Conservation (phyloP, 306 rosid species). For the Sophora flavescens region DNA sequence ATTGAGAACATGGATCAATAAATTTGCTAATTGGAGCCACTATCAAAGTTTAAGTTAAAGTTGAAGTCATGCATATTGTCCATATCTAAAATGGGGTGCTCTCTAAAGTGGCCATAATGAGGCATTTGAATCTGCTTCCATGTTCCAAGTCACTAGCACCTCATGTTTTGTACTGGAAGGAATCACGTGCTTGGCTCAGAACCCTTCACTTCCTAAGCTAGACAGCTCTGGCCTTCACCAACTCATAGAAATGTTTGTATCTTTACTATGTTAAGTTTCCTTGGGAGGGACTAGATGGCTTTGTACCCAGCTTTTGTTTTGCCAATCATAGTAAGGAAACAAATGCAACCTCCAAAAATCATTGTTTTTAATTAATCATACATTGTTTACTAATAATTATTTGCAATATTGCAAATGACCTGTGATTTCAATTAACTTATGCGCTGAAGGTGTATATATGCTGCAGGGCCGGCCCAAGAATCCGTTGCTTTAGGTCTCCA, state of each 20-base stretch:
- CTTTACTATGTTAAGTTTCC: constrained; percentile 36
- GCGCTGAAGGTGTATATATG: not conserved
- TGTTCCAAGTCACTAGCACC: constrained; percentile 34
- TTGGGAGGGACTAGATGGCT: constrained; percentile 17
- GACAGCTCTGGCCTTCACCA: constrained; percentile 42
- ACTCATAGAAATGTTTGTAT: constrained; percentile 39
- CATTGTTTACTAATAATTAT: not conserved
- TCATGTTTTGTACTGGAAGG: constrained; percentile 41
- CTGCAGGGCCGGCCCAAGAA: no score
- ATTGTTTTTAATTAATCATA: not conserved
- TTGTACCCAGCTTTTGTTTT: constrained; percentile 40
- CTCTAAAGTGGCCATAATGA: constrained; percentile 43
- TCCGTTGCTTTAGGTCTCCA: no score
- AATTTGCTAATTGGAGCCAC: constrained; percentile 29
- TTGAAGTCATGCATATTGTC: constrained; percentile 14
- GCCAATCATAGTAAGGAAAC: constrained; percentile 28
- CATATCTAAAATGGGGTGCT: constrained; percentile 39
- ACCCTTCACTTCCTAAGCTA: constrained; percentile 47
- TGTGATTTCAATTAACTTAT: constrained; percentile 16
- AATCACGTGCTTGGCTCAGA: constrained; percentile 55
- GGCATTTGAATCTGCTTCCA: constrained; percentile 43
- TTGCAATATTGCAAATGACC: constrained; percentile 19
- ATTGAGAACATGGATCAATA: constrained; percentile 2
- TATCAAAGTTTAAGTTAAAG: not conserved
- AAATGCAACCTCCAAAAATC: not conserved